Base-by-base conservation (phyloP, 371 early-diverging fungal species). In the Nematocida minor region DNA sequence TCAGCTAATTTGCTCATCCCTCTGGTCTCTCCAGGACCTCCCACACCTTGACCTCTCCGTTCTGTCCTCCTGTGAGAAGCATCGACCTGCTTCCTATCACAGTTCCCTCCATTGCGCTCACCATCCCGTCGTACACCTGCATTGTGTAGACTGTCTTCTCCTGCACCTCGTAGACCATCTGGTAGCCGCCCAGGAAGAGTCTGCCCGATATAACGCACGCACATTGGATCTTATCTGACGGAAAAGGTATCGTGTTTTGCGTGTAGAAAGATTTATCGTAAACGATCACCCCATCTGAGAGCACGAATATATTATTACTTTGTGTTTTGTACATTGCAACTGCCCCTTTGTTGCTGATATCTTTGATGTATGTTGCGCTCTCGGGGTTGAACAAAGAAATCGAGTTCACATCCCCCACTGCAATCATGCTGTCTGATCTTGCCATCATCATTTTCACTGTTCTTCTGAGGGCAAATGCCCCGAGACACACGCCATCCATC, bases 161-260 rank as follows among this genome's bases (percentile, higher is more conserved):
- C 4, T 38, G 31, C 7, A 74, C 41, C 40, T 74, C 77, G 46
- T 74, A 74, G n/a, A 74, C 34, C 55, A 55, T 55, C 22, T 74
- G 64, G 66, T 74, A 74, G 16, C 77, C 77, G 31, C 77, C 77
- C 6, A 74, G 49, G 64, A 74, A 74, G 29, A 74, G 49, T 53
- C 77, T 4, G 0, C 49, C 49, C 4, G 46, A 57, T 0, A 74
- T 34, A 18, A 36, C 25, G 49, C 77, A 74, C n/a, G 27, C 25
- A 0, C 66, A 74, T 4, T 63, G 62, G 4, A 74, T 74, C 11
- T 48, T 40, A 2, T 74, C 77, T 2, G 66, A 62, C 2, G 77
- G 54, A 36, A 74, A 49, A 27, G 77, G 77, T 4, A 74, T 34
- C 14, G 27, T 34, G 6, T 40, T 79, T 16, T 51, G 38, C 9